Conservation (phyloP, 176 grass and related monocot genomes). For the Hyparrhenia diplandra region DNA sequence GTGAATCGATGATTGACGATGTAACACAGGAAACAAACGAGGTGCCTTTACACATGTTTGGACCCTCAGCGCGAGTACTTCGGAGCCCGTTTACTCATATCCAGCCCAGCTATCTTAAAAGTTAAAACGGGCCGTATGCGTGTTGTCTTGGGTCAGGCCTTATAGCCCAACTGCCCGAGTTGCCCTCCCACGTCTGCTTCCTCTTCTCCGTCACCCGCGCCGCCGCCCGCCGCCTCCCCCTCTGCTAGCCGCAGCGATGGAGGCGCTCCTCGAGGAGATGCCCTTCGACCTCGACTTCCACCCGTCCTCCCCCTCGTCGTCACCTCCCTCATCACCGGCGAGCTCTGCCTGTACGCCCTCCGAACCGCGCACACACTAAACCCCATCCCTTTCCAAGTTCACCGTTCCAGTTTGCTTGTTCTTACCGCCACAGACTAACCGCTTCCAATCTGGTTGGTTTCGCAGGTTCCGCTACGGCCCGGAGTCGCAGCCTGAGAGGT, state of each 20-base stretch:
- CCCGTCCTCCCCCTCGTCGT: slow-evolving; percentile 64
- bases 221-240: not conserved
- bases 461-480: slow-evolving; percentile 61
- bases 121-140: not conserved
- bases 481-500: slow-evolving; percentile 72
- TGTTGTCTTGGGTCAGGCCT: not conserved
- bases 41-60: too few species aligned
- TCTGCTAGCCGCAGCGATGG: slow-evolving; percentile 50
- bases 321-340: slow-evolving; percentile 73
- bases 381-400: not conserved
- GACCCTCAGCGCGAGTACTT: not conserved
- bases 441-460: not conserved
- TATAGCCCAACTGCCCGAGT: not conserved
- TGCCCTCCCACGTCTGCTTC: not conserved
- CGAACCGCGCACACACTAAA: not conserved
- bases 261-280: slow-evolving; percentile 45
- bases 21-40: too few species aligned
- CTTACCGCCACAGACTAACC: not conserved
- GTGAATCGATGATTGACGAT: too few species aligned
- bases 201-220: not conserved
- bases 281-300: slow-evolving; percentile 81
- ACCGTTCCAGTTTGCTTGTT: not conserved
- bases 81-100: not conserved
- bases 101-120: too few species aligned
- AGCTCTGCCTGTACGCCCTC: slow-evolving; percentile 64